Base-by-base conservation (phyloP, 2,329 filamentous ascomycete genomes). In the Akanthomyces lecanii region DNA sequence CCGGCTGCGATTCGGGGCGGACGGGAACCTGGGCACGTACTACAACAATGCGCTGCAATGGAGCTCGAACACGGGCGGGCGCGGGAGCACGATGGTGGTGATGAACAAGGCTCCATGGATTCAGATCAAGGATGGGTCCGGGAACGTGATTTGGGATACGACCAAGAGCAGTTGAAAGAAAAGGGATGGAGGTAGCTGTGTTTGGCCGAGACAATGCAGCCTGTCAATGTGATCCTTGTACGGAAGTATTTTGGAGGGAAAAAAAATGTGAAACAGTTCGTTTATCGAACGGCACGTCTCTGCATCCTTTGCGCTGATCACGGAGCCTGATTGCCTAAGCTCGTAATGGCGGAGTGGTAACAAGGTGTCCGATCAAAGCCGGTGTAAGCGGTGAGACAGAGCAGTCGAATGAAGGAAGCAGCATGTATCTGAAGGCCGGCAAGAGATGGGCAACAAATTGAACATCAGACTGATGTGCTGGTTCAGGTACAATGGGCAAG, bases 131-230 rank as follows among this genome's bases (percentile, higher is more conserved):
- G 65, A 66, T 12, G 63, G 42, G 30, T 66, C 65, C 8, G 66
- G 66, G 16, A 59, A 61, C 48, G 66, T 66, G 28, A 64, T 67
- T 28, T 67, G 65, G 66, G 66, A 67, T 23, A 67, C 66, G 4
- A 66, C 64, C 23, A 59, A 67, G 59, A 62, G 57, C 28, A 61
- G 36, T 36, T 65, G 51, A 10, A 25, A 38, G 12, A 14, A 10
- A 16, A 23, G 33, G 5, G n/a, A 8, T 30, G 50, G 30, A 3
- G 21, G 3, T 21, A 36, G 5, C 4, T 30, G 28, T 5, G 30
- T 8, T 5, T 16, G 16, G 25, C 28, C 18, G 40, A 36, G 42
- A 21, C 28, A 48, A 11, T 23, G 28, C 3, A 30, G 28, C 28
- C 6, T 6, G 28, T 30, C 28, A 30, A 30, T 30, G 6, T 30